Evolutionary conservation across 345 rosid genomes (phyloP), one percentile per base, ranked within the genome.

Genomic region (Bretschneidera sinensis): DNA sequence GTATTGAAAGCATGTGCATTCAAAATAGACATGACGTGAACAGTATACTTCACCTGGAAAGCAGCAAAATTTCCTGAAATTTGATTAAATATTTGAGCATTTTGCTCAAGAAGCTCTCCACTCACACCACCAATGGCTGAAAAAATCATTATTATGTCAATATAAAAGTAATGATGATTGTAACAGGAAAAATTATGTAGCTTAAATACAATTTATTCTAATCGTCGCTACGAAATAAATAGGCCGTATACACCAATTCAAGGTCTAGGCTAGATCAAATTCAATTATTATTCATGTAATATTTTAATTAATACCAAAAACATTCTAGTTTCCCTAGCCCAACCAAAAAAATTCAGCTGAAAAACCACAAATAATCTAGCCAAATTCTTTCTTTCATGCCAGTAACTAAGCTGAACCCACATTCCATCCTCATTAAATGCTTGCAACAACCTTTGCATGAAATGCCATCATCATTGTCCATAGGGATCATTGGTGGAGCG

Each of bases 31-130:
- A 54, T 31, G 28, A 54, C 16, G 34, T 55, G 31, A 47, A 64
- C 45, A 62, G 58, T 61, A 43, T 64, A 21, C 16, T 55, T 79
- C 61, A 86, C 96, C 94, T 89, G 94, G 57, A 76, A 81, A 64
- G 85, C 69, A 19, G 84, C 68, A 63, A 89, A 84, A 72, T 89
- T 89, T 50, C 84, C 48, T 60, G 89, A 78, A 54, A 86, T 77
- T 80, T 84, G 94, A 72, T 73, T 78, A 59, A 89, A 79, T 75
- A 86, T 78, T 50, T 89, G 88, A 52, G 91, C 69, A 75, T 82
- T 86, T 74, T 86, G 83, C 77, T 84, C 91, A 34, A 89, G 82
- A 70, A 89, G 86, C 65, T 86, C 86, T 66, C 89, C 89, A 1
- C 80, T 79, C 47, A 73, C 73, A 68, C 91, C 91, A 62, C 91